Conservation (phyloP, 2,329 filamentous ascomycete genomes). For the Colletotrichum neosansevieriae region DNA sequence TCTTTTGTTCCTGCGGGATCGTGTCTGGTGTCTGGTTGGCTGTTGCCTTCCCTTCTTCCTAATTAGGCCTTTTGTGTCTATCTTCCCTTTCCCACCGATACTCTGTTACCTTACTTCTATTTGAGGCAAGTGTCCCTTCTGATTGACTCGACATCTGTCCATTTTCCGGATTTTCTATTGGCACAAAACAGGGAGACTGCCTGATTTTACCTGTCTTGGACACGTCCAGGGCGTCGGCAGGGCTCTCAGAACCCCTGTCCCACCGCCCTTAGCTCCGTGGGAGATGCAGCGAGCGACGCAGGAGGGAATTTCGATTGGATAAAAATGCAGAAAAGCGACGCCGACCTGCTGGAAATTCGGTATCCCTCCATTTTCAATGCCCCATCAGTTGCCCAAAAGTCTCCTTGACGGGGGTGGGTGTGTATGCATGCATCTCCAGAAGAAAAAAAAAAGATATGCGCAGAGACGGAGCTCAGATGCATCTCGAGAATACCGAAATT, state of each 20-base stretch:
- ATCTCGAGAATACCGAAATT: constrained; percentile 6
- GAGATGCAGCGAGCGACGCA: constrained; percentile 29
- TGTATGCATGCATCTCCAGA: constrained; percentile 11
- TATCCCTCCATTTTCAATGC: constrained; percentile 13
- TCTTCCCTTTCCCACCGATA: constrained; percentile 2
- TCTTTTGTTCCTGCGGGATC: constrained; percentile 4
- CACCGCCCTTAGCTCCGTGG: constrained; percentile 8
- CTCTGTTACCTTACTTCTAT: not conserved
- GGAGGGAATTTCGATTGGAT: constrained; percentile 50
- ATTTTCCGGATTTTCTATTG: constrained; percentile 30
- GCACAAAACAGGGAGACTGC: constrained; percentile 26
- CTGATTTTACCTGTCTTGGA: constrained; percentile 10
- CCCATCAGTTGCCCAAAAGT: not conserved
- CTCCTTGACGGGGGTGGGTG: not conserved
- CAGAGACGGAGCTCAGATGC: constrained; percentile 6
- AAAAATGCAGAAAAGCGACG: constrained; percentile 45
- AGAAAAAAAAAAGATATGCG: not conserved
- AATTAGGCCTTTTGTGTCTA: constrained; percentile 5
- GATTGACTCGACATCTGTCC: constrained; percentile 31
- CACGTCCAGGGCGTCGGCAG: constrained; percentile 24
- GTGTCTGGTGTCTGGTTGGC: constrained; percentile 2
- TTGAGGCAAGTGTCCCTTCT: not conserved
- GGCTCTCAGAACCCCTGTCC: constrained; percentile 12
- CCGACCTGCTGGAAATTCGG: constrained; percentile 31
- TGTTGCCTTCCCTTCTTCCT: constrained; percentile 1